Evolutionary conservation across 768 basidiomycete species (phyloP), one percentile per base, ranked within the genome.

Genomic region (Hypsizygus marmoreus): DNA sequence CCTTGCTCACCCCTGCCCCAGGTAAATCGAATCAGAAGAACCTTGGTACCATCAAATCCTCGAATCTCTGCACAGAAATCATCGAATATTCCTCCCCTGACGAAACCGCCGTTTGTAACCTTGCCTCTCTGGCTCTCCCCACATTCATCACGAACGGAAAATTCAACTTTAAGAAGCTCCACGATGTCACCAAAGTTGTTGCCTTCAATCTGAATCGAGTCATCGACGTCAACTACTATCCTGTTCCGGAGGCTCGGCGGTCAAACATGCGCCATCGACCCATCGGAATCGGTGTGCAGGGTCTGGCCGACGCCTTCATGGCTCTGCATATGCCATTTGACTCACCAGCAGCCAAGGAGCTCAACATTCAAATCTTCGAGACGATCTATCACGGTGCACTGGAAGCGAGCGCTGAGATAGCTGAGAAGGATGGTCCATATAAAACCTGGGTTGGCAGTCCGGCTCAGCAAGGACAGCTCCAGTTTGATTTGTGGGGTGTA

Each of bases 1-100:
- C 16, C 12, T 9, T 4, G 26, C n/a, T 24, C 34, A 23, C 12
- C 29, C 30, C 1, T 35, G 12, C 12, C 11, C 6, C 58, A 95
- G 91, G 78, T 57, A 99, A 99, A 73, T 97, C 95, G 11, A 99
- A 99, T 73, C 97, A 99, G 68, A 84, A 93, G 73, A 97, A 99
- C 71, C 78, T 99, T 20, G 97, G 97, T 23, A 95, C 92, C 6
- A 98, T 99, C 85, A 98, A 97, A 75, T 97, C 94, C 1, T 97
- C 95, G 40, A 99, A 99, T 65, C 76, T 99, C 36, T 99, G 97
- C 76, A 98, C 95, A 4, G 97, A 98, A 67, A 98, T 99, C 65
- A 89, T 99, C 66, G 91, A 99, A 68, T 98, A 97, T 73, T 95
- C 93, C 34, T 80, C 95, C 9, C 93, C 97, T 1, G 97, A 98